Evolutionary conservation across 345 rosid genomes (phyloP).

Genomic region (Lepidium sativum): DNA sequence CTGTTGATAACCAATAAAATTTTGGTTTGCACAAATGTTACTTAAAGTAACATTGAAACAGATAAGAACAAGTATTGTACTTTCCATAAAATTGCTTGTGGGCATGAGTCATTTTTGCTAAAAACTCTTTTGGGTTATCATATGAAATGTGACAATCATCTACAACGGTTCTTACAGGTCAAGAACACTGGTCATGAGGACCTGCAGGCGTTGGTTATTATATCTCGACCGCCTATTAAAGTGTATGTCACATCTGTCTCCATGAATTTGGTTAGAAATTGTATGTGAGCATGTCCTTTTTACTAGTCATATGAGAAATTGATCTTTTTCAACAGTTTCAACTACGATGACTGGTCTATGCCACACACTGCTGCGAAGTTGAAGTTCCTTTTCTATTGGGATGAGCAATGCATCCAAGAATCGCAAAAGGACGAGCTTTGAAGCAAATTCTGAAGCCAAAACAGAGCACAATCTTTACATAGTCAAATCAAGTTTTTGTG

Average conservation of each 20-base stretch:
- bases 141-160: neutral
- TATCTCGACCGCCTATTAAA: constrained; percentile 85
- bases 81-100: neutral
- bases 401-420: constrained; percentile 62
- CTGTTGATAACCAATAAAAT: neutral
- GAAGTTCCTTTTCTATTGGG: constrained; percentile 78
- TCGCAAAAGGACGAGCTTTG: constrained; percentile 70
- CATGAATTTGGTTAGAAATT: neutral
- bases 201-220: constrained; percentile 60
- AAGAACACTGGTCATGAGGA: constrained; percentile 77
- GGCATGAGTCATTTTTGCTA: neutral
- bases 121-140: neutral
- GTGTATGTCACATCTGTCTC: constrained; percentile 39
- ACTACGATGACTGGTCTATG: constrained; percentile 75
- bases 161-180: constrained; percentile 39
- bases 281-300: neutral
- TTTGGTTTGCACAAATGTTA: neutral
- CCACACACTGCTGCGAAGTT: constrained; percentile 90
- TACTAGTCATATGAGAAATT: neutral
- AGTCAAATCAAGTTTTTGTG: neutral
- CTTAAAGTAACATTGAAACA: neutral
- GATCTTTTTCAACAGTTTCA: constrained; percentile 36
- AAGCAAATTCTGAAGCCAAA: constrained; percentile 1
- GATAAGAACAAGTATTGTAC: neutral
- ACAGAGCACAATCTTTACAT: neutral